These are phyloP conservation scores for Clonostachys sp. DNA, from an alignment of 2,329 filamentous ascomycete genomes.

Conservation along the genomic window DNA sequence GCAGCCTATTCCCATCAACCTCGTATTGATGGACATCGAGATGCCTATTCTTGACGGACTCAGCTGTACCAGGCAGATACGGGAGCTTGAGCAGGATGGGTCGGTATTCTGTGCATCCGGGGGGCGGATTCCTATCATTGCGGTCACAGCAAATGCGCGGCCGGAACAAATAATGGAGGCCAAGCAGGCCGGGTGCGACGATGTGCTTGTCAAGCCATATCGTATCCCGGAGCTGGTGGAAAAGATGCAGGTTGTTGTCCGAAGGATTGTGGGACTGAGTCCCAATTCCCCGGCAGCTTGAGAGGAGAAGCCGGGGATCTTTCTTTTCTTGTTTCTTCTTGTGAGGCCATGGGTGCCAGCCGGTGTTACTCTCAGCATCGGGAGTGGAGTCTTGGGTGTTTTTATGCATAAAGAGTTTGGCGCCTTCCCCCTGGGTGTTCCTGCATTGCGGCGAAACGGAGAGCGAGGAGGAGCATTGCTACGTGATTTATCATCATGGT, in stretches of 20 bases:
- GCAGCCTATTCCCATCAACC: slow-evolving; percentile 37
- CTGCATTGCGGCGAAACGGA: too few species aligned
- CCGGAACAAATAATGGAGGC: slow-evolving; percentile 53
- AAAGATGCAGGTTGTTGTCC: slow-evolving; percentile 50
- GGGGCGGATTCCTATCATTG: slow-evolving; percentile 57
- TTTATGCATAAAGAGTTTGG: too few species aligned
- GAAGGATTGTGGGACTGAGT: slow-evolving; percentile 13
- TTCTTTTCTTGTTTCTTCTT: too few species aligned
- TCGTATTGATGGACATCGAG: slow-evolving; percentile 73
- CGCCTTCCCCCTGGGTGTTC: too few species aligned
- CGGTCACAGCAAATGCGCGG: slow-evolving; percentile 64
- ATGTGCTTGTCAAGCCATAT: slow-evolving; percentile 70
- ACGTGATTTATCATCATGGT: too few species aligned
- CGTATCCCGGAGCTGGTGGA: slow-evolving; percentile 56
- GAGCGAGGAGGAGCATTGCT: too few species aligned
- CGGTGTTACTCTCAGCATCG: too few species aligned
- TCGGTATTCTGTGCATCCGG: slow-evolving; percentile 37
- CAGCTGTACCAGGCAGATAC: slow-evolving; percentile 60
- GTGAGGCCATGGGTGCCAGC: too few species aligned
- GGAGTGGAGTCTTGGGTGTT: too few species aligned
- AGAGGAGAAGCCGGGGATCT: too few species aligned
- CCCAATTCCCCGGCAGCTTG: slow-evolving; percentile 3
- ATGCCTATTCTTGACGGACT: slow-evolving; percentile 73
- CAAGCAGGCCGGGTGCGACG: slow-evolving; percentile 50
- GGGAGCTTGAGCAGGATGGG: slow-evolving; percentile 52